Conservation (phyloP, 176 grass and related monocot genomes). For the Oropetium thomaeum region DNA sequence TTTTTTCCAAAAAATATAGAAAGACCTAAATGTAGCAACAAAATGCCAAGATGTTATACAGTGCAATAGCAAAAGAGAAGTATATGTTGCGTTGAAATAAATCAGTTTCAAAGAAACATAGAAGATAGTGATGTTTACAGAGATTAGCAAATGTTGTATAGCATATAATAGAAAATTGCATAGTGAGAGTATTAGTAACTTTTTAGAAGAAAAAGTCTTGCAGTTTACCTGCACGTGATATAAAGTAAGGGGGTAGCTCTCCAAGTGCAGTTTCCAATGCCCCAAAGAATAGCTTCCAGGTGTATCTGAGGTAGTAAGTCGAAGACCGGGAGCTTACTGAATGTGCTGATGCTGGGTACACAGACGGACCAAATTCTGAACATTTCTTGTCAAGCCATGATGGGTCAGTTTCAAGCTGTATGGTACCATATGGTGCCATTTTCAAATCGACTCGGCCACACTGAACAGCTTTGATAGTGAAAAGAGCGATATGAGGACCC, state of each 20-base stretch:
- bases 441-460: constrained; percentile 94
- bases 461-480: constrained; percentile 95
- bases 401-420: constrained; percentile 77
- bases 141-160: neutral
- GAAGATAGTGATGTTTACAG: neutral
- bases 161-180: too few species aligned
- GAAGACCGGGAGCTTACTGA: constrained; percentile 73
- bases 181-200: too few species aligned
- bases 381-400: constrained; percentile 97
- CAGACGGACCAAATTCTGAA: constrained; percentile 76
- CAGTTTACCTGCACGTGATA: constrained; percentile 85
- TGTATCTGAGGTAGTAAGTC: constrained; percentile 89
- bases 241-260: constrained; percentile 98
- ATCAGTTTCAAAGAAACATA: neutral
- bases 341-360: constrained; percentile 56
- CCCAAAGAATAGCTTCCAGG: constrained; percentile 95
- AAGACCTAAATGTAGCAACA: neutral
- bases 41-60: neutral
- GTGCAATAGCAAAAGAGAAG: neutral
- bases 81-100: neutral
- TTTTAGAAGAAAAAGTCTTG: neutral
- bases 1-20: neutral
- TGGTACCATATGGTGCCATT: constrained; percentile 86
- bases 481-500: constrained; percentile 93
- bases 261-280: constrained; percentile 93